Base-by-base conservation (phyloP, 116 monocot species). In the Zostera marina region DNA sequence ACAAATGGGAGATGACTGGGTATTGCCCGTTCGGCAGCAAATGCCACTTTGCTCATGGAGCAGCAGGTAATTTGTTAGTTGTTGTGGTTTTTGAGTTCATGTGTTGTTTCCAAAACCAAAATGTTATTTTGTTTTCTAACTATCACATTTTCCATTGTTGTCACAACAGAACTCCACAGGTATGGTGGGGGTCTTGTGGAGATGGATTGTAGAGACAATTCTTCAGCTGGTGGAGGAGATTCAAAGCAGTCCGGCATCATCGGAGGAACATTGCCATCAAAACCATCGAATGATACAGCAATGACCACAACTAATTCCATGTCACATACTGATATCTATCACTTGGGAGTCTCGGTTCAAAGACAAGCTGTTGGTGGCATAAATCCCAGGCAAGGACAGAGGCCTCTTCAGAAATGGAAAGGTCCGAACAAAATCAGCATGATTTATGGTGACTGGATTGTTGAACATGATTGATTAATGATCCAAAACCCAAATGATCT, bases 1-100 rank as follows among this genome's bases (percentile, higher is more conserved):
- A 99, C 76, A 99, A 99, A 73, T 99, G 98, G 98, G 98, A 99
- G 71, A 86, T 79, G 81, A 99, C 98, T 24, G 87, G 91, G 10
- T 87, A 90, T 52, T 99, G 98, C 58, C 98, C 91, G 3, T 99
- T 99, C 44, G 91, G 98, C 8, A 91, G 87, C 85, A 99, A 99
- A 69, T 99, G 98, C 51, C 98, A 99, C 65, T 99, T 99, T 65
- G 98, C 98, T 52, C 98, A 99, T 83, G 98, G 98, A 9, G 55
- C 79, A 3, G 79, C 82, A 73, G 89, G 96, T 96, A 16, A 51
- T 51, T 9, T 20, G 14, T 2, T 19, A n/a, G n/a, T n/a, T n/a
- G n/a, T n/a, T n/a, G n/a, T n/a, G n/a, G n/a, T n/a, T n/a, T n/a
- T n/a, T n/a, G n/a, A n/a, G n/a, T n/a, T n/a, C n/a, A n/a, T n/a